Percentiles rank a stretch among this genome's conserved stretches.
Conservation (phyloP, 1,284 basidiomycete species). For the Sporisorium exsertum region DNA sequence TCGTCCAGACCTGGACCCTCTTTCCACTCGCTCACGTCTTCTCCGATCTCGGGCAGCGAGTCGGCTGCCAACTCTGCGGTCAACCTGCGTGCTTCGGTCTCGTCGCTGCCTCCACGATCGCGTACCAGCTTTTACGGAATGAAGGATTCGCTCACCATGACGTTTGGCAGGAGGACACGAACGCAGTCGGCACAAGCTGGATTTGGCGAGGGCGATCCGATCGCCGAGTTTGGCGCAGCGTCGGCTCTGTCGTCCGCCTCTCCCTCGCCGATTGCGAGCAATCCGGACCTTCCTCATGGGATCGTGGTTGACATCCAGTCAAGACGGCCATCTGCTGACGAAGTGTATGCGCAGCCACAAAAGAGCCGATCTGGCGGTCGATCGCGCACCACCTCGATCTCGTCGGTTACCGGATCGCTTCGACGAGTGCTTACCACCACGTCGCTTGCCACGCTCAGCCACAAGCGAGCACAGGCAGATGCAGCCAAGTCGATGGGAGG, state of each 20-base stretch:
- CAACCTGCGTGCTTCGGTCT: slow-evolving; percentile 21
- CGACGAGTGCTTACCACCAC: slow-evolving; percentile 41
- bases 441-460: slow-evolving; percentile 21
- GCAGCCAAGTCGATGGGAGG: slow-evolving; percentile 23
- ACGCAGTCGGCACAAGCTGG: slow-evolving; percentile 37
- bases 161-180: slow-evolving; percentile 33
- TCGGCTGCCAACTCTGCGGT: slow-evolving; percentile 30
- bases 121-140: slow-evolving; percentile 42
- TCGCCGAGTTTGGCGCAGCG: slow-evolving; percentile 14
- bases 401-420: slow-evolving; percentile 44
- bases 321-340: slow-evolving; percentile 22
- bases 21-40: slow-evolving; percentile 33
- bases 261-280: slow-evolving; percentile 37
- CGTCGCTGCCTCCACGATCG: slow-evolving; percentile 25
- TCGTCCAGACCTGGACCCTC: slow-evolving; percentile 12
- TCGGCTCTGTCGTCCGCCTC: slow-evolving; percentile 30
- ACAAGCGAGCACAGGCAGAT: slow-evolving; percentile 36
- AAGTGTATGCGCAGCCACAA: slow-evolving; percentile 9
- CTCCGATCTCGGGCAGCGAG: slow-evolving; percentile 26
- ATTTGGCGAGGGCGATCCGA: slow-evolving; percentile 10
- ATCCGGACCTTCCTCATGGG: slow-evolving; percentile 23
- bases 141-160: slow-evolving; percentile 43
- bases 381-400: slow-evolving; percentile 39
- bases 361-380: slow-evolving; percentile 18
- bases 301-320: slow-evolving; percentile 3